Evolutionary conservation across 2,329 filamentous ascomycete genomes (phyloP), one percentile per base, ranked within the genome.

Genomic region (Apiospora koreana): DNA sequence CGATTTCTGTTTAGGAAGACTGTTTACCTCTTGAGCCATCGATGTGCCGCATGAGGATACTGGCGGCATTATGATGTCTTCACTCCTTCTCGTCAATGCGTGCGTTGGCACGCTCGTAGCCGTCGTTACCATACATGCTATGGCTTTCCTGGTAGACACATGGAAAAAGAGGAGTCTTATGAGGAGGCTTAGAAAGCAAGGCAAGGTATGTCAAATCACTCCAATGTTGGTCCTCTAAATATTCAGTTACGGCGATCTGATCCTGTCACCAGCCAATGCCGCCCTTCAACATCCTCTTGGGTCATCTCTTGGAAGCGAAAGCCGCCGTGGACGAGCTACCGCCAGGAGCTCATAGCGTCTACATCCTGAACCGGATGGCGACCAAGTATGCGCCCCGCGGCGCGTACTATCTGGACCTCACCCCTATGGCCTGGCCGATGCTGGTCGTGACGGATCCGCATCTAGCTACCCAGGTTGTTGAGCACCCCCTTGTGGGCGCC

Each of bases 351-450:
- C 76, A 78, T 43, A 77, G 76, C 66, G 69, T 69, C 50, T 77
- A 77, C 46, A 74, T 78, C 25, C 72, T 77, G 7, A 70, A 74
- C 64, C 68, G 72, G 6, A 62, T 78, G 45, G 73, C 72, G 8
- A 73, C 42, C 35, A 76, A 74, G 42, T 50, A 77, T n/a, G 69
- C 68, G 12, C 69, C 73, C 0, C 68, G 72, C 1, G 76, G 77
- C 31, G 78, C 76, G 6, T 79, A 73, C 68, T 80, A 80, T 64
- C 73, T 80, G 45, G 78, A 80, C 68, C 73, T 74, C 23, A 79
- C 71, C 62, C 78, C 79, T 16, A 71, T 80, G 62, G 72, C 70
- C 65, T 68, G 71, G 48, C 77, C 78, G 41, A 70, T 80, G 64
- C 73, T 80, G 58, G 28, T 78, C 12, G 38, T 80, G 21, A 75